These are phyloP conservation scores for Ophiocordyceps polyrhachis-furcata DNA, from an alignment of 2,329 filamentous ascomycete species.

Conservation along the genomic window DNA sequence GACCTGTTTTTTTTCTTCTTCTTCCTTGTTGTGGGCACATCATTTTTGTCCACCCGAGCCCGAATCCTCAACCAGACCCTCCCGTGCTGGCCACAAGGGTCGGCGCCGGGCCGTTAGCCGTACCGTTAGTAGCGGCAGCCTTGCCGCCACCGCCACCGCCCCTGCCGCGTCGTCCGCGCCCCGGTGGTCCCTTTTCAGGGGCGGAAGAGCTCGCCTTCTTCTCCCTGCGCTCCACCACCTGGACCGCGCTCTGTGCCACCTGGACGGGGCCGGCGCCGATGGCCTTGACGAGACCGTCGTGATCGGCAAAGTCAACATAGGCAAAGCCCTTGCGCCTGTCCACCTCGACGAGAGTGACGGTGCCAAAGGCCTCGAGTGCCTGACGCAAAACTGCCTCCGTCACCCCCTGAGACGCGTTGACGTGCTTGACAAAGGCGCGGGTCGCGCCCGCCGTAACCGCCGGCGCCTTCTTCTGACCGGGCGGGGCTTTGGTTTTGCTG, in stretches of 20 bases:
- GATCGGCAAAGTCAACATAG: constrained; percentile 72
- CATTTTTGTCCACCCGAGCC: too few species aligned
- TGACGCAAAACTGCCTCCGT: constrained; percentile 64
- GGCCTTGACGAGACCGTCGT: constrained; percentile 55
- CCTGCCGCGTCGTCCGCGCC: constrained; percentile 7
- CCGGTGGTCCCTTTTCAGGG: constrained; percentile 5
- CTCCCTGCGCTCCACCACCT: constrained; percentile 69
- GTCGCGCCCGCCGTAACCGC: constrained; percentile 25
- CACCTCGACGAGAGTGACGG: constrained; percentile 67
- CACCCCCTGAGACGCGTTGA: constrained; percentile 78
- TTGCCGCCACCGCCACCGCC: constrained; percentile 4
- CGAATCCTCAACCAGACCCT: constrained; percentile 2
- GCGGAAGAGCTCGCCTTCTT: constrained; percentile 16
- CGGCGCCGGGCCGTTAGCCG: constrained; percentile 1
- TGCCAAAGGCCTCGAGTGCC: constrained; percentile 55
- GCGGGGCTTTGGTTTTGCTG: constrained; percentile 9
- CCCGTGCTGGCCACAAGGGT: constrained; percentile 2
- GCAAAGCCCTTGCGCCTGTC: constrained; percentile 91
- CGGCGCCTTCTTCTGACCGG: constrained; percentile 15
- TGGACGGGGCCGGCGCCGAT: constrained; percentile 64
- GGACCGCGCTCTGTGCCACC: constrained; percentile 70
- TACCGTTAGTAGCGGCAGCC: constrained; percentile 2
- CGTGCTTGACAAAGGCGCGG: constrained; percentile 63
- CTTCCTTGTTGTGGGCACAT: too few species aligned
- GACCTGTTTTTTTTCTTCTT: too few species aligned